Conservation (phyloP, 1,284 basidiomycete genomes). For the Austroboletus niveus region DNA sequence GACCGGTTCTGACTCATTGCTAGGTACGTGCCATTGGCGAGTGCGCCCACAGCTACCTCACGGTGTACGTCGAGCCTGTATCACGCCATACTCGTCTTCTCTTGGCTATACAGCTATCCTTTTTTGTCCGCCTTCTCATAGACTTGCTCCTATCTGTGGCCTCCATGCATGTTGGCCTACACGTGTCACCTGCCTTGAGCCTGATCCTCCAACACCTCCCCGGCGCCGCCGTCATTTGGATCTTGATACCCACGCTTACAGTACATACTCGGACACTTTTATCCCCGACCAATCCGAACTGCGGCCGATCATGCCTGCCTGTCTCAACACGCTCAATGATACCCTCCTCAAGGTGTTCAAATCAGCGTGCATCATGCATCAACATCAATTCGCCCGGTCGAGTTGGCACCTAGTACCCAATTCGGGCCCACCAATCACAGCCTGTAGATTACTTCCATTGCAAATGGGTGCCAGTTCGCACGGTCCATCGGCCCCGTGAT, state of each 20-base stretch:
- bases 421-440: background rate
- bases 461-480: too few relatives aligned
- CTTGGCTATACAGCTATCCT: background rate
- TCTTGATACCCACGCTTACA: background rate
- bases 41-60: too few relatives aligned
- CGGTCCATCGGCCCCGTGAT: too few relatives aligned
- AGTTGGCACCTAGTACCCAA: too few relatives aligned
- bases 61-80: too few relatives aligned
- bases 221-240: background rate
- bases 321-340: too few relatives aligned
- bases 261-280: background rate
- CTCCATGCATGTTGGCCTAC: slow-evolving; percentile 1
- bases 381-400: too few relatives aligned
- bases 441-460: background rate
- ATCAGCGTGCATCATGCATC: too few relatives aligned
- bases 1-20: slow-evolving; percentile 9
- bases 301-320: background rate
- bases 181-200: background rate
- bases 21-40: too few relatives aligned
- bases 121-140: slow-evolving; percentile 1
- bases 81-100: too few relatives aligned
- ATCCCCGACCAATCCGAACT: background rate
- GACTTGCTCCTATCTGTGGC: background rate
- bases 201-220: background rate
- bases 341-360: too few relatives aligned